Base-by-base conservation (phyloP, 1,139 yeast species). In the Taphrina sp. region DNA sequence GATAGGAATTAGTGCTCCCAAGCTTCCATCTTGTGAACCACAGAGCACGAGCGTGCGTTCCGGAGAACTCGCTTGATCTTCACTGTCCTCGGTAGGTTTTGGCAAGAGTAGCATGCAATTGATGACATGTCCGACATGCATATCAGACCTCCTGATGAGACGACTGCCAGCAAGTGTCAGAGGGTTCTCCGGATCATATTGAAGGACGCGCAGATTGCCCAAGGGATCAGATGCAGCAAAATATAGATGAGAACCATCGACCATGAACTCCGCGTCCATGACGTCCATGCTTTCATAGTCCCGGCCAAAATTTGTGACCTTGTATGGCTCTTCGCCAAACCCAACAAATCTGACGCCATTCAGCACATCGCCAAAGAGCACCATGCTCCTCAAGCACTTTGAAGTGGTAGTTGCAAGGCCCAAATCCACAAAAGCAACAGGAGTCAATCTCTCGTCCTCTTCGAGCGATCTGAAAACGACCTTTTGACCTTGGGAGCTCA, bases 341-440 rank as follows among this genome's bases (percentile, higher is more conserved):
- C 96, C 97, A 23, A 83, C 83, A 58, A 94, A 75, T 76, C 92
- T 82, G 5, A 88, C 74, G 62, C 95, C 85, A 62, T 86, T 85
- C 69, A 82, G 75, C 0, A 88, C 76, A 69, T 92, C 99, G 17
- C 95, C 95, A 24, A 89, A 70, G 1, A 88, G 64, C 24, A 90
- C 68, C 65, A 90, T 72, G 67, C 90, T 88, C 36, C 95, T 92
- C 67, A 87, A 81, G 62, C 89, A 78, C 69, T 90, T 90, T 23
- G 88, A 78, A 62, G 86, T 95, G 12, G 85, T 76, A 1, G 88
- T 82, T 67, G 81, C 88, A 1, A 89, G 81, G 1, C 92, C 81
- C 23, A 90, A 80, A 67, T 92, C 97, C 58, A 85, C 75, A 65
- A 94, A 92, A 1, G 97, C 98, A 2, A 92, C 96, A 0, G 98